Base-by-base conservation (phyloP, 2,329 filamentous ascomycete species). In the Aspergillus unguis region DNA sequence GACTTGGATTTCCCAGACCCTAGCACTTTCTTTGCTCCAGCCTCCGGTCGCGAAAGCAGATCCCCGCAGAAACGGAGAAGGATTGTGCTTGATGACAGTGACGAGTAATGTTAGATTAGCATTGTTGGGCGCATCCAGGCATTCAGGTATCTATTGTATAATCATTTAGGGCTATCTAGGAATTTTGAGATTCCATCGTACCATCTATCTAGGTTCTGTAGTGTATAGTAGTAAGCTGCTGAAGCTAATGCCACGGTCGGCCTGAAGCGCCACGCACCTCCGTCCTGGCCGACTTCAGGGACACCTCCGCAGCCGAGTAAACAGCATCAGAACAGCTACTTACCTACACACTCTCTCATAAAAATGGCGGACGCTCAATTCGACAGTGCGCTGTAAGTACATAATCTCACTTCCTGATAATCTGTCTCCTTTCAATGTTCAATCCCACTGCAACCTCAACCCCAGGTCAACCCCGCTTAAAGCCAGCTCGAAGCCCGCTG, bases 371-470 rank as follows among this genome's bases (percentile, higher is more conserved):
- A 78, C 60, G 68, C 71, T 60, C 76, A 78, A 66, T 78, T 77
- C 58, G 76, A 79, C 59, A 77, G 75, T 58, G 76, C 76, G 48
- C 71, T 79, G 76, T 79, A 69, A 71, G 73, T 70, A 11, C 5
- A n/a, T 17, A 3, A 27, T 10, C 17, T 17, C 17, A 17, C 17
- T 17, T 17, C 9, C 1, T 5, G 5, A 7, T 28, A 25, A 5
- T 3, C 5, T 7, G 33, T 11, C 43, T 41, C 28, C 36, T 25
- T 31, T 27, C 26, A 23, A 44, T 41, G 29, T 38, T 36, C 42
- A 32, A 35, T 17, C 29, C 8, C 23, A 28, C 33, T 31, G 35
- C 32, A 23, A 45, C 6, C 23, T 43, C 35, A 44, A 33, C 28
- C 48, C 35, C 29, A 53, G 35, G 35, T 32, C 47, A 58, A 66